Evolutionary conservation across 2,329 filamentous ascomycete genomes (phyloP).

Genomic region (Tolypocladium tundrense): DNA sequence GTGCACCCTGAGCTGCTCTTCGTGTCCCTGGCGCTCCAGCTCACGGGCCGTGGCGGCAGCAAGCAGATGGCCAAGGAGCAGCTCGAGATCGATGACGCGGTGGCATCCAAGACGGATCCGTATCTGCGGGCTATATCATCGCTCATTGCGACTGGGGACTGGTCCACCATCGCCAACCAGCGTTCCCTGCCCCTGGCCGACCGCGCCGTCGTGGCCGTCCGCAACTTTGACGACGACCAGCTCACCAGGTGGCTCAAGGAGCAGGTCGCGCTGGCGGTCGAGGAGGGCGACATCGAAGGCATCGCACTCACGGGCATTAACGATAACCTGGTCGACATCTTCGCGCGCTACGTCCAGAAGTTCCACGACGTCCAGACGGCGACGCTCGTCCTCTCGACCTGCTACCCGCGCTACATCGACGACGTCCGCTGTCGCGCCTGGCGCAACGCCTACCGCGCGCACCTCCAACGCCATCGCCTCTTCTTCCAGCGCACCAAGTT

Average conservation of each 20-base stretch:
- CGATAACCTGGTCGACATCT: slow-evolving; percentile 61
- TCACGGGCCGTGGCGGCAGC: slow-evolving; percentile 43
- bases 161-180: slow-evolving; percentile 64
- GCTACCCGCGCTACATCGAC: slow-evolving; percentile 65
- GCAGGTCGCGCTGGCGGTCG: slow-evolving; percentile 49
- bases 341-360: slow-evolving; percentile 65
- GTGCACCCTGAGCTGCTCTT: slow-evolving; percentile 56
- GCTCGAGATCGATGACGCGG: slow-evolving; percentile 47
- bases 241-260: slow-evolving; percentile 59
- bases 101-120: slow-evolving; percentile 59
- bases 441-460: slow-evolving; percentile 61
- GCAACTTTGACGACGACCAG: slow-evolving; percentile 51
- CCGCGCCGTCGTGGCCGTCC: slow-evolving; percentile 62
- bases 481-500: slow-evolving; percentile 71
- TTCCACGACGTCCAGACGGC: slow-evolving; percentile 73
- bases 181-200: slow-evolving; percentile 64
- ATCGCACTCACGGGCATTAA: slow-evolving; percentile 70
- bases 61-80: slow-evolving; percentile 33
- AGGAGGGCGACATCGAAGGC: slow-evolving; percentile 63
- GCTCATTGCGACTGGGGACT: slow-evolving; percentile 67
- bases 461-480: slow-evolving; percentile 61
- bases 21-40: slow-evolving; percentile 55
- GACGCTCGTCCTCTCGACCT: slow-evolving; percentile 63
- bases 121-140: slow-evolving; percentile 73
- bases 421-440: slow-evolving; percentile 67